A percentile compares a stretch with the other conserved stretches of the same genome.
phyloP scores from a whole-genome alignment of 2,329 filamentous ascomycete genomes.

The Graphilbum sp. region DNA sequence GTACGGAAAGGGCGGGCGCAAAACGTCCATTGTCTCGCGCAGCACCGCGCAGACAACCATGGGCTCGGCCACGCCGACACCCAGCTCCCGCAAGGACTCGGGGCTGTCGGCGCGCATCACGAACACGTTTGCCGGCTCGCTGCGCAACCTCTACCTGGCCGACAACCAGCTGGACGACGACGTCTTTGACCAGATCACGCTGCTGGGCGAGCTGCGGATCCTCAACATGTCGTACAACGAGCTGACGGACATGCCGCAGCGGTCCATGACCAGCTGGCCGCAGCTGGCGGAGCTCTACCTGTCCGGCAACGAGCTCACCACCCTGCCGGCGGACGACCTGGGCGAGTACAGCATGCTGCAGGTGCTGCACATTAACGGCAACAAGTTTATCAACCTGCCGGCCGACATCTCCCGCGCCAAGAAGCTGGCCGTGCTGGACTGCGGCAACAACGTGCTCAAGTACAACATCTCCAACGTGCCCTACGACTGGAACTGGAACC shows the following conservation, averaged over 20 bases:
- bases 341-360: conserved; percentile 80
- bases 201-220: conserved; percentile 68
- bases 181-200: conserved; percentile 77
- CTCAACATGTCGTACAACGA: conserved; percentile 93
- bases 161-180: conserved; percentile 93
- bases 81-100: conserved; percentile 65
- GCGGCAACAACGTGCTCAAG: conserved; percentile 86
- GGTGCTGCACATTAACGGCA: conserved; percentile 87
- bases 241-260: conserved; percentile 77
- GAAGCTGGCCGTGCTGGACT: conserved; percentile 81
- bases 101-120: conserved; percentile 63
- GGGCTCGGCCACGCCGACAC: conserved; percentile 35
- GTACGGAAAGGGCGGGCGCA: conserved; percentile 62
- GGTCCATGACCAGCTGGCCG: conserved; percentile 78
- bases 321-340: conserved; percentile 80
- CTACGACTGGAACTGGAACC: conserved; percentile 99
- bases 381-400: conserved; percentile 92
- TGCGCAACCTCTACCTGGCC: conserved; percentile 73
- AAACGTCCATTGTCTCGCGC: conserved; percentile 68
- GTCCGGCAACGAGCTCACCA: conserved; percentile 87
- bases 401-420: conserved; percentile 90
- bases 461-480: conserved; percentile 99
- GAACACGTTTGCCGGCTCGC: conserved; percentile 74
- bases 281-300: conserved; percentile 84
- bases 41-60: conserved; percentile 27